phyloP scores from a whole-genome alignment of 331 rosid genomes.

The Acacia pycnantha region DNA sequence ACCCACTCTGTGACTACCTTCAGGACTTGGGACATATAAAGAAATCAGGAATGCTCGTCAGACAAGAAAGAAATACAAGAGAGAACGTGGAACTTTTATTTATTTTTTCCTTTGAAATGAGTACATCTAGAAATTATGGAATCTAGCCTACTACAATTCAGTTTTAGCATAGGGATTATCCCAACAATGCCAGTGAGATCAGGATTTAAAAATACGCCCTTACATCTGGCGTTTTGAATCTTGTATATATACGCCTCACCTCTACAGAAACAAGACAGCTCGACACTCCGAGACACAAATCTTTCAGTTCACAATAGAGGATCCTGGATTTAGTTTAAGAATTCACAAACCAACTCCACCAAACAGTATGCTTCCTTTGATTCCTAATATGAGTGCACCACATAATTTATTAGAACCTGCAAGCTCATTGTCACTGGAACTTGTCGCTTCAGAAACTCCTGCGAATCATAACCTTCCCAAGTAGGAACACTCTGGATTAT shows the following conservation, averaged over 20 bases:
- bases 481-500: constrained; percentile 24
- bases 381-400: not conserved
- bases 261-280: constrained; percentile 47
- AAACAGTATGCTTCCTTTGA: constrained; percentile 33
- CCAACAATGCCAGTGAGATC: constrained; percentile 41
- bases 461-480: constrained; percentile 38
- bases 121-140: constrained; percentile 31
- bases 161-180: constrained; percentile 20
- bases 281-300: constrained; percentile 24
- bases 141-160: constrained; percentile 28
- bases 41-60: constrained; percentile 23
- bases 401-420: constrained; percentile 41
- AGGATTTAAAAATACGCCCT: constrained; percentile 39
- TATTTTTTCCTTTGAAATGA: constrained; percentile 20
- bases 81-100: constrained; percentile 29
- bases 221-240: constrained; percentile 35
- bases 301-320: constrained; percentile 32
- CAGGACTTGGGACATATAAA: not conserved
- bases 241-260: constrained; percentile 63
- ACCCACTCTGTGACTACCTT: not conserved
- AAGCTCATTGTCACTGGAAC: constrained; percentile 37
- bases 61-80: constrained; percentile 35
- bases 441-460: constrained; percentile 35
- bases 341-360: constrained; percentile 41
- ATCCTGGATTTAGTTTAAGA: constrained; percentile 40